Evolutionary conservation across 2,329 filamentous ascomycete species (phyloP).

Genomic region (Graphilbum sp.): DNA sequence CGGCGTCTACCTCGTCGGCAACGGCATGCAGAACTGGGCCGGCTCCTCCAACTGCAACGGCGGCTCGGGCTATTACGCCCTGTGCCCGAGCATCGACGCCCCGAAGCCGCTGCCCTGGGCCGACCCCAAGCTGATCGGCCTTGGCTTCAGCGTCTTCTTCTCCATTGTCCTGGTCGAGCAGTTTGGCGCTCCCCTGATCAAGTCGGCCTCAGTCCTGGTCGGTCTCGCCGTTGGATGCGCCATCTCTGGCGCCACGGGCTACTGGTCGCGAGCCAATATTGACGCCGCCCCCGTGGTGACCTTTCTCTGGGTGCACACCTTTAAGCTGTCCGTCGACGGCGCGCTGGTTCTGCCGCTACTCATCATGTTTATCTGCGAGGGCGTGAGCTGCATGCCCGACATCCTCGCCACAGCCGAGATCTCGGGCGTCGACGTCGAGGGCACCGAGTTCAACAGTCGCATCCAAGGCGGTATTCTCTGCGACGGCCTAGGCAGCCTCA

Average conservation of each 20-base stretch:
- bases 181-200: constrained; percentile 71
- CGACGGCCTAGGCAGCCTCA: constrained; percentile 51
- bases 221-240: constrained; percentile 56
- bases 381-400: constrained; percentile 43
- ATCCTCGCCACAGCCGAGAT: constrained; percentile 72
- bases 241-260: constrained; percentile 59
- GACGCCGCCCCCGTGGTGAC: constrained; percentile 51
- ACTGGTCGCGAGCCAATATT: constrained; percentile 55
- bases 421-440: constrained; percentile 55
- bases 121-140: constrained; percentile 35
- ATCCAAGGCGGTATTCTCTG: constrained; percentile 67
- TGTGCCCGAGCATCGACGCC: constrained; percentile 42
- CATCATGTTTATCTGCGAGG: constrained; percentile 60
- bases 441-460: constrained; percentile 52
- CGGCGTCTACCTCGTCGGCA: constrained; percentile 44
- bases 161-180: constrained; percentile 67
- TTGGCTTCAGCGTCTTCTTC: constrained; percentile 51
- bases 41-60: constrained; percentile 30
- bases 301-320: constrained; percentile 67
- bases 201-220: constrained; percentile 57
- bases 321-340: constrained; percentile 52
- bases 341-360: constrained; percentile 55
- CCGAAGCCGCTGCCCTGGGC: constrained; percentile 45
- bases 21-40: constrained; percentile 53
- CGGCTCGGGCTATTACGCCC: constrained; percentile 28